Base-by-base conservation (phyloP, 441 rosid species). In the Corymbia calophylla region DNA sequence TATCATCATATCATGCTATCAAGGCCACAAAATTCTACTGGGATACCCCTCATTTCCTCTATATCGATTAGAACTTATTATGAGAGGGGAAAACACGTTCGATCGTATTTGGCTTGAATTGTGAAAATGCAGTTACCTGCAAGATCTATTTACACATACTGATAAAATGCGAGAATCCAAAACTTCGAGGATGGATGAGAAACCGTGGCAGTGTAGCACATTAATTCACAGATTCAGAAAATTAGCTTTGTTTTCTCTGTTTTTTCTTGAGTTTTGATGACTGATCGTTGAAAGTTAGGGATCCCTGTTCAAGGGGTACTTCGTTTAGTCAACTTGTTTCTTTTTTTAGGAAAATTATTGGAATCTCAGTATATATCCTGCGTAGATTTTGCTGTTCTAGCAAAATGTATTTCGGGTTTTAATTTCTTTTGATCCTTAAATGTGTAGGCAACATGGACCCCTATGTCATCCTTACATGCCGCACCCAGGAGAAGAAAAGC, bases 401-500 rank as follows among this genome's bases (percentile, higher is more conserved):
- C 27, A 31, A 17, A 15, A 77, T 23, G n/a, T 23, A 7, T 44
- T 23, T 2, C 6, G n/a, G 80, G 49, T 17, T 82, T 81, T 31
- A 48, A 27, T 88, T 3, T 88, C 5, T 48, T 58, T 23, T 35
- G 16, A 44, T 77, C 27, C 29, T 23, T 44, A 44, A 70, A 19
- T 54, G 47, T 60, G 77, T 93, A 97, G 99, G 51, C 85, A 91
- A 89, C 31, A 93, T 95, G 93, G 98, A 95, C 93, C 96, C 98
- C 25, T 97, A 94, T 82, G 97, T 97, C 80, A 60, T 91, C 44
- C 87, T 96, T 53, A 93, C 91, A 89, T 97, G 97, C 89, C 95
- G 96, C 15, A 93, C 96, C 54, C 98, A 97, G 92, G 97, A 97
- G 91, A 93, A 94, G 88, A 95, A 93, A 89, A 97, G 98, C 92